phyloP scores from a whole-genome alignment of 352 stramenopile species.

The Phytophthora tentaculata region DNA sequence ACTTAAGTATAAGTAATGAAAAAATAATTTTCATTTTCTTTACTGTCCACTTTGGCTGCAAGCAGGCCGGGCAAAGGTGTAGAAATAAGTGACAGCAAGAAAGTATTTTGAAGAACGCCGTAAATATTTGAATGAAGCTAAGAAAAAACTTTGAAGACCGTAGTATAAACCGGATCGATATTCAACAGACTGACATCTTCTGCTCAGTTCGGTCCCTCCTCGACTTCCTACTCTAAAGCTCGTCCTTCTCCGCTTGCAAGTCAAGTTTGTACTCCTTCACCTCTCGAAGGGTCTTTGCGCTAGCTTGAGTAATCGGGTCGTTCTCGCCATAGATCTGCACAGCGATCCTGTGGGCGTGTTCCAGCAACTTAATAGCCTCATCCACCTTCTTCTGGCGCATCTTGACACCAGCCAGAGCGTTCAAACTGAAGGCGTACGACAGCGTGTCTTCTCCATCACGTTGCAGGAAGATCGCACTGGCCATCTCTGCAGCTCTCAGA shows the following conservation, averaged over 20 bases:
- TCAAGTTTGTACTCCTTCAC: slow-evolving; percentile 66
- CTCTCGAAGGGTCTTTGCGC: slow-evolving; percentile 66
- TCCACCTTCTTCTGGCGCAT: slow-evolving; percentile 70
- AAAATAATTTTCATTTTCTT: no score
- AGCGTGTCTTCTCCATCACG: slow-evolving; percentile 75
- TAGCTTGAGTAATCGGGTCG: slow-evolving; percentile 69
- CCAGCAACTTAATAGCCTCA: slow-evolving; percentile 64
- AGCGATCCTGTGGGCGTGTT: slow-evolving; percentile 76
- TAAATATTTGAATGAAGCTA: no score
- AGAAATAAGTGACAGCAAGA: no score
- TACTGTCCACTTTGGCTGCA: no score
- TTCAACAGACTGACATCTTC: no score
- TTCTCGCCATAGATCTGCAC: slow-evolving; percentile 61
- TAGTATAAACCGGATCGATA: no score
- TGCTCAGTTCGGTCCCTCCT: no score
- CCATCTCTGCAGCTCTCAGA: slow-evolving; percentile 40
- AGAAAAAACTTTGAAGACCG: no score
- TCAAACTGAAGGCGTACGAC: slow-evolving; percentile 81
- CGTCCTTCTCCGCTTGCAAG: slow-evolving; percentile 42
- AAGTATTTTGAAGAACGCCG: no score
- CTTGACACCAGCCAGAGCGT: slow-evolving; percentile 77
- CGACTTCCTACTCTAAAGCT: no score
- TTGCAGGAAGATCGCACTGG: slow-evolving; percentile 59
- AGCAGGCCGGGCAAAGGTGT: no score
- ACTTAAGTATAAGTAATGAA: no score